Evolutionary conservation across 306 rosid species (phyloP), one percentile per base, ranked within the genome.

Genomic region (Styphnolobium japonicum): DNA sequence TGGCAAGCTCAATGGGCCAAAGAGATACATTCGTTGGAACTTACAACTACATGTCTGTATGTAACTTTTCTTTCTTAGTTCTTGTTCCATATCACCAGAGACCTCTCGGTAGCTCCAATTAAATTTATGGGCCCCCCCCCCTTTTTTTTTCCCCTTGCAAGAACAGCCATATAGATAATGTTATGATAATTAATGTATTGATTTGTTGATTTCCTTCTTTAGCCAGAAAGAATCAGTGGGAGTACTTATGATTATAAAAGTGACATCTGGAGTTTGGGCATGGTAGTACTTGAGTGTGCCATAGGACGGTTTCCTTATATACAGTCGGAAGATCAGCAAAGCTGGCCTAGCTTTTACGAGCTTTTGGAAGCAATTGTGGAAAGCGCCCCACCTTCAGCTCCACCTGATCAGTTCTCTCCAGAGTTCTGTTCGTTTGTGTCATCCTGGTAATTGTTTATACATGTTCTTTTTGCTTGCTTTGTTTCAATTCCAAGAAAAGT

Each of bases 11-110:
- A 69, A 93, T 96, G 90, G 99, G 97, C 77, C 99, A 91, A 85
- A 91, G 99, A 73, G 98, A 96, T 79, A 93, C 99, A 73, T 96
- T 96, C 65, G 99, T 96, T 22, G 99, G 98, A 78, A 95, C 99
- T 67, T 93, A 95, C 83, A 93, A 95, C 78, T 95, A 95, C 87
- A 95, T 95, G 99, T 93, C 99, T 98, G 99, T 95, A 83, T 19
- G 98, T 91, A 57, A 71, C 77, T 78, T 77, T 80, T 55, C 46
- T 46, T 67, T 39, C 42, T 48, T 31, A 23, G 40, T 23, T 36
- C 40, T 19, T 76, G 48, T 71, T 57, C 62, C 71, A 33, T 67
- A 49, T 74, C 74, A 36, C 62, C 15, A 16, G 43, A 57, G 67
- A 56, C 63, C 55, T 22, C 71, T 60, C 33, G 10, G 61, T 21